Base-by-base conservation (phyloP, 805 yeast species). In the Ogataea henricii region DNA sequence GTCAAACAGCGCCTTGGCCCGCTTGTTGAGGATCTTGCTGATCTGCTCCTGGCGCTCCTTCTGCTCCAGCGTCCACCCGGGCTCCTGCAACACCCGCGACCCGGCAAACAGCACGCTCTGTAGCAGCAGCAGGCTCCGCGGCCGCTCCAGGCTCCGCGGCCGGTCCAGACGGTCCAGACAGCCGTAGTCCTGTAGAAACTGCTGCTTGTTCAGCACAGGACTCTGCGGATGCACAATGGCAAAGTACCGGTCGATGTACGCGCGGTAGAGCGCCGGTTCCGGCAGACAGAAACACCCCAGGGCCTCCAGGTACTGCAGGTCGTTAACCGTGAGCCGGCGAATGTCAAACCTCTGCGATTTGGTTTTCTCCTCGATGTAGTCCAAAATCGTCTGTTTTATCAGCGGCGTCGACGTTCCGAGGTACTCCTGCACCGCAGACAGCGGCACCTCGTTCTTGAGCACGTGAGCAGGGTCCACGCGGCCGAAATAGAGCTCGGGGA, bases 1-100 rank as follows among this genome's bases (percentile, higher is more conserved):
- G 57, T 87, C 92, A 62, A 79, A 85, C 21, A 88, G 66, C 0
- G 89, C 87, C 66, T 83, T 85, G 3, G 90, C 91, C 14, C 95
- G 73, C 54, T 81, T 76, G 65, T 82, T 82, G 50, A 87, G 79
- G 3, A 87, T 79, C 48, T 78, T 67, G 41, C 53, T 45, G 1
- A 54, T 44, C 20, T 43, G 35, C 10, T 42, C 79, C 68, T 40
- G 86, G 71, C 76, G 34, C 55, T 61, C 27, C 70, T 60, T 26
- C 17, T 59, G 58, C 78, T 88, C 46, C 69, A 66, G 38, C 76
- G 70, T 13, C 66, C 65, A 62, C 9, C 73, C 68, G 3, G 83
- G 80, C 58, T 83, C 82, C 6, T 66, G 59, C 27, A 83, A 79
- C 12, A 79, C 79, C 34, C 88, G 73, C 14, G 87, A 74, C 1